These are phyloP conservation scores for Gossypium arboreum DNA, from an alignment of 345 rosid species.

Conservation along the genomic window DNA sequence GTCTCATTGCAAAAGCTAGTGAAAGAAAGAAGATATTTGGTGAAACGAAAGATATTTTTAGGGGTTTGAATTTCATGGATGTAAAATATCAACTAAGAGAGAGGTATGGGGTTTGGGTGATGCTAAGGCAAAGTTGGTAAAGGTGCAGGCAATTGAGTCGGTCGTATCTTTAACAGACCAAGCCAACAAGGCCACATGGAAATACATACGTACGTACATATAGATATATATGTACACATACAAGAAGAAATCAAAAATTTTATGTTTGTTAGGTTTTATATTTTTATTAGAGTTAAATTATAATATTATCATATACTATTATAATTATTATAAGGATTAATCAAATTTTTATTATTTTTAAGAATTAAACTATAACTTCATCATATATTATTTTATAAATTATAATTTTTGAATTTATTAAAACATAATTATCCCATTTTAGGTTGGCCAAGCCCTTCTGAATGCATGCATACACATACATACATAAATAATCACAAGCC, in stretches of 20 bases:
- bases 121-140: not conserved
- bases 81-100: not conserved
- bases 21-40: not conserved
- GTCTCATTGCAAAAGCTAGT: not conserved
- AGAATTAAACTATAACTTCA: too few species aligned
- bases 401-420: too few species aligned
- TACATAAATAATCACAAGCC: too few species aligned
- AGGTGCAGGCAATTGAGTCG: constrained; percentile 13
- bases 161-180: constrained; percentile 27
- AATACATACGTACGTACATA: not conserved
- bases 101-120: not conserved
- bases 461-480: too few species aligned
- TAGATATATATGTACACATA: too few species aligned
- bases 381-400: too few species aligned
- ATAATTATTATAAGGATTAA: too few species aligned
- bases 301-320: too few species aligned
- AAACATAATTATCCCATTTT: too few species aligned
- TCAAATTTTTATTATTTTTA: too few species aligned
- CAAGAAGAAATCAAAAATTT: not conserved
- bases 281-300: too few species aligned
- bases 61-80: not conserved
- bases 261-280: not conserved
- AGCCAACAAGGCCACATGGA: constrained; percentile 21
- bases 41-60: not conserved
- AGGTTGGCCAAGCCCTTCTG: too few species aligned